Evolutionary conservation across 2,329 filamentous ascomycete genomes (phyloP).

Genomic region (Phoma sp.): DNA sequence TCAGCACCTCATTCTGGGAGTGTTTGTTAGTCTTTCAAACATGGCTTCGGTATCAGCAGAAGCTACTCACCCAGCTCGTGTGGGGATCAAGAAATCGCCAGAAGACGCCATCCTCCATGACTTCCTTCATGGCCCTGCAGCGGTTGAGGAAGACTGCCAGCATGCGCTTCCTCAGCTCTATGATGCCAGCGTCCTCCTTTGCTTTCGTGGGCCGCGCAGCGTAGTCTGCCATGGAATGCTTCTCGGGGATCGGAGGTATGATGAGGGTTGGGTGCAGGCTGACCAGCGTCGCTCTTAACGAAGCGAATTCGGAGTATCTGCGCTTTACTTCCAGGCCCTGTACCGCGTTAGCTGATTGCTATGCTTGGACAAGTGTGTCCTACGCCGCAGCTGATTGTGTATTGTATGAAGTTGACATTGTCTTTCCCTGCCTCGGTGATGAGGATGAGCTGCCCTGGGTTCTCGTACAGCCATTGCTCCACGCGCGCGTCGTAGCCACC

Average conservation of each 20-base stretch:
- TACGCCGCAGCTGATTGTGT: conserved; percentile 95
- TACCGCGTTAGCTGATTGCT: conserved; percentile 20
- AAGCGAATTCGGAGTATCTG: conserved; percentile 95
- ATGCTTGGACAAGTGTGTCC: conserved; percentile 31
- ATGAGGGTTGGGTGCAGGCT: conserved; percentile 93
- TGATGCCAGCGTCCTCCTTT: conserved; percentile 96
- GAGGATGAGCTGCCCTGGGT: conserved; percentile 84
- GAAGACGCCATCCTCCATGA: conserved; percentile 92
- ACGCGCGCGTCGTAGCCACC: conserved; percentile 94
- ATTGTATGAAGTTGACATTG: conserved; percentile 92
- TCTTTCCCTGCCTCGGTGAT: conserved; percentile 96
- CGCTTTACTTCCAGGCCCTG: conserved; percentile 94
- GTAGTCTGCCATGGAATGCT: conserved; percentile 98
- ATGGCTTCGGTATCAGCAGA: not conserved
- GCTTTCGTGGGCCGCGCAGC: conserved; percentile 97
- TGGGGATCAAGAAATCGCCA: conserved; percentile 98
- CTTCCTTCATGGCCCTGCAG: conserved; percentile 89
- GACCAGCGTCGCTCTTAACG: conserved; percentile 84
- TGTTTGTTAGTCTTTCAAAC: conserved; percentile 2
- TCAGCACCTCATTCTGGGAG: conserved; percentile 86
- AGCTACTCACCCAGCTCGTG: conserved; percentile 83
- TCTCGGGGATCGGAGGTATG: conserved; percentile 96
- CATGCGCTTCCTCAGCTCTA: conserved; percentile 97
- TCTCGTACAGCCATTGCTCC: conserved; percentile 96
- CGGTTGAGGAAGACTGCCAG: conserved; percentile 92